phyloP scores from a whole-genome alignment of 75 land plant species.

The Picea sitchensis region DNA sequence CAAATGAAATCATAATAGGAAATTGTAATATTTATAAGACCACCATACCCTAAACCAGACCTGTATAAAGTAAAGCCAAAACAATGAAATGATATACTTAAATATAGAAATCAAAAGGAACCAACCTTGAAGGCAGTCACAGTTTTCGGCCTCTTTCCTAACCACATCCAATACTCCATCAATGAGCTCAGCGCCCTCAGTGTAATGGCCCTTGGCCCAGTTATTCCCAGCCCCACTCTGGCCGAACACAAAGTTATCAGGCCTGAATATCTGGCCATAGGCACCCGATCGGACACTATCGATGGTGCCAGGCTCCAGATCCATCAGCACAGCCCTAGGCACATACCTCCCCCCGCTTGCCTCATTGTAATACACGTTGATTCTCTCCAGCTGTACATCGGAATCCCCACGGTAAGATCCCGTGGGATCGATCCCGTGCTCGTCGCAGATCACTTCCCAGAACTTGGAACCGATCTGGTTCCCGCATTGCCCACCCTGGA shows the following conservation, averaged over 20 bases:
- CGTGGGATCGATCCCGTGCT: constrained; percentile 30
- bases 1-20: too few species aligned
- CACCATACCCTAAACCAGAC: too few species aligned
- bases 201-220: constrained; percentile 54
- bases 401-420: constrained; percentile 17
- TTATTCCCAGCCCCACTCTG: constrained; percentile 52
- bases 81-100: too few species aligned
- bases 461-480: constrained; percentile 37
- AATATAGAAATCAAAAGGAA: too few species aligned
- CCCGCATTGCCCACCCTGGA: constrained; percentile 33
- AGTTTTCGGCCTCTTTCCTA: constrained; percentile 43
- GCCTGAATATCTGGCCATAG: constrained; percentile 33
- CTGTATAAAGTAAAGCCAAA: too few species aligned
- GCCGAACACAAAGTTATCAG: constrained; percentile 46
- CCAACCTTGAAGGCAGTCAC: constrained; percentile 23
- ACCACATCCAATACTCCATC: constrained; percentile 54
- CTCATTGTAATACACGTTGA: constrained; percentile 31
- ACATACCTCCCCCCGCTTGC: constrained; percentile 30
- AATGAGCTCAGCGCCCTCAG: constrained; percentile 61
- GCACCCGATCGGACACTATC: constrained; percentile 26
- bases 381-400: constrained; percentile 19
- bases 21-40: too few species aligned
- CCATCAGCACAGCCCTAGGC: constrained; percentile 27
- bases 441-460: constrained; percentile 18
- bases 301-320: constrained; percentile 28